These are phyloP conservation scores for Rutidosis leptorrhynchoides DNA, from an alignment of 129 eudicot genomes.

Conservation along the genomic window DNA sequence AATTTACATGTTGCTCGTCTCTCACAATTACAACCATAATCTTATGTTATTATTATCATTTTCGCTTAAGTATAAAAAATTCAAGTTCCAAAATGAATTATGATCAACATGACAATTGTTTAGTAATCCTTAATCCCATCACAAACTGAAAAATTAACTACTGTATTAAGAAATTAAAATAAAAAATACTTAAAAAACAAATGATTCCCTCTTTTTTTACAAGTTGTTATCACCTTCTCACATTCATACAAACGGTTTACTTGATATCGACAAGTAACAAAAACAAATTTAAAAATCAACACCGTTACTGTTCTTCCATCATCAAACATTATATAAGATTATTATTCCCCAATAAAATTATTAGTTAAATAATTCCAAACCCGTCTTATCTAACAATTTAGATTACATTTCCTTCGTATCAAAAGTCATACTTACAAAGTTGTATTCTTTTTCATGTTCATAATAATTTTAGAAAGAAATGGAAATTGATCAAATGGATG, in stretches of 20 bases:
- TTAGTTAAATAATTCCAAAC: not conserved
- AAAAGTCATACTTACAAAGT: not conserved
- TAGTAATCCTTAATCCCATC: too few relatives aligned
- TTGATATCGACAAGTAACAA: constrained; percentile 25
- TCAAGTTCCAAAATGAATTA: too few relatives aligned
- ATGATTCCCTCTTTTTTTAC: not conserved
- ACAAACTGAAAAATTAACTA: not conserved
- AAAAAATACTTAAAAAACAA: too few relatives aligned
- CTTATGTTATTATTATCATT: too few relatives aligned
- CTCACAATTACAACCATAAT: too few relatives aligned
- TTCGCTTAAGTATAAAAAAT: too few relatives aligned
- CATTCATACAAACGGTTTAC: constrained; percentile 5
- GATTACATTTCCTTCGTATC: constrained; percentile 2
- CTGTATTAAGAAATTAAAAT: not conserved
- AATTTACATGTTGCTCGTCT: too few relatives aligned
- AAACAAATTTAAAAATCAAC: not conserved
- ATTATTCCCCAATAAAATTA: constrained; percentile 33
- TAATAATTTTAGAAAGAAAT: not conserved
- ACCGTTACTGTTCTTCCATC: constrained; percentile 18
- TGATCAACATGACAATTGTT: not conserved
- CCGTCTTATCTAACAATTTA: not conserved
- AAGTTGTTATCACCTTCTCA: not conserved
- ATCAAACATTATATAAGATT: constrained; percentile 11
- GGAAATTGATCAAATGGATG: constrained; percentile 43
- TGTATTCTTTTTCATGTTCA: not conserved